Percentiles rank a stretch among this genome's conserved stretches.
Evolutionary conservation across 805 yeast genomes (phyloP).

Genomic region (Myxozyma udenii): DNA sequence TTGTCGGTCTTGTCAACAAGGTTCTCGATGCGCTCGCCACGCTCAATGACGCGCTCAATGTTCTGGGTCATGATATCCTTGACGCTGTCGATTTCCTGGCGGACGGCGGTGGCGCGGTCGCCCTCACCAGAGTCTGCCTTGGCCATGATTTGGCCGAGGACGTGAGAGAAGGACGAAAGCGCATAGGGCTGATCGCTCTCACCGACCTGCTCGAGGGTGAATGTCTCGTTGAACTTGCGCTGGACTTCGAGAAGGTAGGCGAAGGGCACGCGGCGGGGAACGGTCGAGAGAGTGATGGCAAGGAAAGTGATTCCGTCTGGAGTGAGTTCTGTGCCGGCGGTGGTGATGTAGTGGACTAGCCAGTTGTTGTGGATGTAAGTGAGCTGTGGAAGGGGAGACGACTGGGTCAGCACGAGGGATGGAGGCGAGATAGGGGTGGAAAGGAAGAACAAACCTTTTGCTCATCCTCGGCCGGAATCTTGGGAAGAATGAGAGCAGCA

Average conservation of each 20-base stretch:
- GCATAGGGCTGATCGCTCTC: conserved; percentile 24
- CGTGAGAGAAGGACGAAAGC: conserved; percentile 20
- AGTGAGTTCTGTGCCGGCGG: conserved; percentile 25
- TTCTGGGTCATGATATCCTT: conserved; percentile 68
- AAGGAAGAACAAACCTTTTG: conserved; percentile 28
- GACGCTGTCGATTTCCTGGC: conserved; percentile 58
- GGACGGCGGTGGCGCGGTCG: conserved; percentile 33
- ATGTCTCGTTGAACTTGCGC: conserved; percentile 21
- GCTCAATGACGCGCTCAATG: conserved; percentile 63
- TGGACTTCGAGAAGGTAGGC: conserved; percentile 32
- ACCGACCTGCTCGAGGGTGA: conserved; percentile 24
- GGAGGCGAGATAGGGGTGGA: not conserved
- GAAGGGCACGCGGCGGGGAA: conserved; percentile 33
- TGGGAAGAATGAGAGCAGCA: conserved; percentile 28
- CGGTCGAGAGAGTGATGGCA: conserved; percentile 31
- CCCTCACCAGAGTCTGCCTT: conserved; percentile 12
- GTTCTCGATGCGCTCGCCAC: conserved; percentile 72
- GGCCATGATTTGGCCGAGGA: conserved; percentile 24
- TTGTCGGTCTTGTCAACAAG: conserved; percentile 77
- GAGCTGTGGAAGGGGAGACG: conserved; percentile 22
- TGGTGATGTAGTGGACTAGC: conserved; percentile 37
- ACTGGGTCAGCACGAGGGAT: not conserved
- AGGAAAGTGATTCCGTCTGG: conserved; percentile 36
- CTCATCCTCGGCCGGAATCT: conserved; percentile 33
- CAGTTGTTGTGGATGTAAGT: conserved; percentile 36